Percentiles rank a stretch among this genome's conserved stretches.
phyloP scores from a whole-genome alignment of 805 yeast genomes.

The Metschnikowia bowlesiae region DNA sequence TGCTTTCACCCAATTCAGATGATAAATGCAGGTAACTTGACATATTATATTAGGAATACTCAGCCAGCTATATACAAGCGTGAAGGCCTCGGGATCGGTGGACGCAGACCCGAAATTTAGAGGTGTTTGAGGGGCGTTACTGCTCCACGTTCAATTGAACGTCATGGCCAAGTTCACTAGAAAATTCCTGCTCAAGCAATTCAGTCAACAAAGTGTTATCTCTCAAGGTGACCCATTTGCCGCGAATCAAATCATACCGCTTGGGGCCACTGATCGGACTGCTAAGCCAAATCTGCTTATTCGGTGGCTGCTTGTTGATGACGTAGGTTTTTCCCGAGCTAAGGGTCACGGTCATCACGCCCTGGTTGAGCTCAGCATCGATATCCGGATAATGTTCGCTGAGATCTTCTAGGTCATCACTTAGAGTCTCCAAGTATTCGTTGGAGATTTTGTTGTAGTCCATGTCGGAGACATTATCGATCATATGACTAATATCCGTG shows the following conservation, averaged over 20 bases:
- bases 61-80: not conserved
- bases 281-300: constrained; percentile 92
- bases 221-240: constrained; percentile 75
- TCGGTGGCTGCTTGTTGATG: constrained; percentile 95
- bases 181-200: constrained; percentile 30
- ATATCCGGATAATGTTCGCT: constrained; percentile 59
- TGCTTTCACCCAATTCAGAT: too few species aligned
- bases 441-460: constrained; percentile 66
- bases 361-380: constrained; percentile 79
- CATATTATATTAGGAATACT: not conserved
- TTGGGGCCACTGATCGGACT: constrained; percentile 95
- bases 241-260: constrained; percentile 58
- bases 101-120: too few species aligned
- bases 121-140: not conserved
- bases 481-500: constrained; percentile 45
- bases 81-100: not conserved
- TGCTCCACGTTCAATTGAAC: constrained; percentile 14
- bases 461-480: constrained; percentile 42
- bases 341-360: constrained; percentile 72
- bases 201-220: constrained; percentile 44
- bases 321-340: constrained; percentile 82
- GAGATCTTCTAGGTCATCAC: constrained; percentile 63
- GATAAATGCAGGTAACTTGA: not conserved
- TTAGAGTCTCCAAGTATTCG: constrained; percentile 61
- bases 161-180: constrained; percentile 22